Base-by-base conservation (phyloP, 2,329 filamentous ascomycete genomes). In the Sphaerostilbella broomeana region DNA sequence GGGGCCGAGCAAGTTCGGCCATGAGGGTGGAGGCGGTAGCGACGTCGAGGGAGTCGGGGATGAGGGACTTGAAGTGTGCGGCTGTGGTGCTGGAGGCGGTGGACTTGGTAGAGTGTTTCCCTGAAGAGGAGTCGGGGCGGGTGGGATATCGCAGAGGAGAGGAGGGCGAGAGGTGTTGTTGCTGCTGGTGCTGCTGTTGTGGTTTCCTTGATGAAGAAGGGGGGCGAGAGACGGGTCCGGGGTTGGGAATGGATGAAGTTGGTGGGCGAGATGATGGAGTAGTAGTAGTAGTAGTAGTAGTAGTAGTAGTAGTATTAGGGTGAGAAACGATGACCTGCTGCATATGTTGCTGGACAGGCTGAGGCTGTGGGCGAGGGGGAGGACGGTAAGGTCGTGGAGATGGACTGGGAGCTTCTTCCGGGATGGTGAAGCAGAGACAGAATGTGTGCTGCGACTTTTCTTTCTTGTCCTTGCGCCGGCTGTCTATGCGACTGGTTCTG, bases 1-100 rank as follows among this genome's bases (percentile, higher is more conserved):
- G 58, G 71, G 87, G 68, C 75, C 92, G 57, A 62, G 70, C 77
- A 8, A 97, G 71, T 60, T 97, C 89, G 3, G 81, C 69, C 44
- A 90, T 73, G 4, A 97, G 70, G 5, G 71, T 65, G 0, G 86
- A 82, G 0, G 84, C 72, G 1, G 79, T 84, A 50, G 82, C 68
- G 1, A 85, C 79, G 2, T 81, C 73, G 4, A 86, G 68, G 2
- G 71, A 64, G 7, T 72, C 59, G 0, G 86, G 87, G 28, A 95
- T 88, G 44, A 87, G 72, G 4, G 58, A 48, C 36, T 62, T 63
- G 39, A 59, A 43, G 13, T 49, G 53, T 0, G 50, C 58, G 1
- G 55, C 56, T 2, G 61, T 62, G 13, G 51, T 40, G 4, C 47
- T 52, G 8, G 63, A 63, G 20, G 54, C 56, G 16, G 50, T 52